A percentile compares a stretch with the other conserved stretches of the same genome.
Evolutionary conservation across 257 asterid species (phyloP).

Genomic region (Datura wrightii): DNA sequence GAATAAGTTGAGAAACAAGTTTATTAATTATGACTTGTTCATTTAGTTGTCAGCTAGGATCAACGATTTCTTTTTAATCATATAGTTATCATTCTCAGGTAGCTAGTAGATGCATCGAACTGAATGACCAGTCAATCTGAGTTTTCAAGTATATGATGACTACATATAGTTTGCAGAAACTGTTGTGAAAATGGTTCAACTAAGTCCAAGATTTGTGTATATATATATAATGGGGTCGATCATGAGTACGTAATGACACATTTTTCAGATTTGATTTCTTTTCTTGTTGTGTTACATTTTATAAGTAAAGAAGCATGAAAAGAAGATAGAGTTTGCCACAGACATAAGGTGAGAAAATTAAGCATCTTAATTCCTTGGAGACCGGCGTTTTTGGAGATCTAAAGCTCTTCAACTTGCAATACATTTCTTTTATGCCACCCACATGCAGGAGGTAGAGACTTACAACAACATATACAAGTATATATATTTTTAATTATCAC

Average conservation of each 20-base stretch:
- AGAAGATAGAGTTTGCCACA: constrained; percentile 21
- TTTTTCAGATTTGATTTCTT: too few relatives aligned
- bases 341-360: constrained; percentile 16
- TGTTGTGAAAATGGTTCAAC: too few relatives aligned
- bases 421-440: too few relatives aligned
- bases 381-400: constrained; percentile 14
- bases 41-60: not conserved
- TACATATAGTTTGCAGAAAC: too few relatives aligned
- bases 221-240: too few relatives aligned
- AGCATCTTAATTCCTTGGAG: not conserved
- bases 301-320: not conserved
- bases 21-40: not conserved
- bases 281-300: too few relatives aligned
- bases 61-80: not conserved
- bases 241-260: too few relatives aligned
- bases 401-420: not conserved
- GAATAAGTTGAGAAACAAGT: not conserved
- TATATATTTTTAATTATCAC: too few relatives aligned
- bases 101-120: constrained; percentile 4
- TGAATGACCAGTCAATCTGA: not conserved
- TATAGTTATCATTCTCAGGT: not conserved
- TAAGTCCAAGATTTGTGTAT: too few relatives aligned
- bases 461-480: too few relatives aligned
- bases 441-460: too few relatives aligned
- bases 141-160: not conserved